Evolutionary conservation across 352 stramenopile genomes (phyloP), one percentile per base, ranked within the genome.

Genomic region (Globisporangium spiculum): DNA sequence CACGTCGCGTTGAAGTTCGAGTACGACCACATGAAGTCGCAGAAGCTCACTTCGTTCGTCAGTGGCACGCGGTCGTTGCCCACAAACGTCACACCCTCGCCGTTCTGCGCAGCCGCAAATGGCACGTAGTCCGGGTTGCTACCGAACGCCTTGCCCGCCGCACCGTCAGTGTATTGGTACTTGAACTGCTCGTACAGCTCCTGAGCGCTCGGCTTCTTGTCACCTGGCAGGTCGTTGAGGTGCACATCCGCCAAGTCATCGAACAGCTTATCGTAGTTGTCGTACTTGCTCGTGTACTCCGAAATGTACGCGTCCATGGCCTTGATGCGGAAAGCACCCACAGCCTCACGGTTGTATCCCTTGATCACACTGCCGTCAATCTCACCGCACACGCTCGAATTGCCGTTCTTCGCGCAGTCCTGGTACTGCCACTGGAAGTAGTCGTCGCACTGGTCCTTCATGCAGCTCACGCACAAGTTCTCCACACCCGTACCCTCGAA

Each of bases 1-100:
- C 81, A 90, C 66, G 83, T 90, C 41, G 69, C 68, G 76, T 91
- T 90, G 72, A 81, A 91, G 78, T 91, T 89, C 74, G 70, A 81
- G 69, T 77, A 91, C 46, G 63, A 68, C 83, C 83, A 91, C 58
- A 91, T 62, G 68, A 87, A 91, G 59, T 86, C 69, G 58, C 83
- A 91, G 68, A 90, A 91, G 60, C 66, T 63, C 24, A 88, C 80
- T 56, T 85, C 38, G 75, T 91, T 91, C 53, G 83, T 91, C 55
- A 91, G 50, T 0, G 83, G 80, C 34, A 91, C 76, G 50, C 74
- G 76, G 60, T 87, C 79, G 53, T 86, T 81, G 24, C 83, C 83
- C 52, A 91, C 77, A 57, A 88, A 89, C 1, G 12, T 61, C 48
- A 88, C 81, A 24, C 81, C 83, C 38, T 83, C 69, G 59, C 79